Evolutionary conservation across 1,139 yeast species (phyloP).

Genomic region (Fermentozyma sake): DNA sequence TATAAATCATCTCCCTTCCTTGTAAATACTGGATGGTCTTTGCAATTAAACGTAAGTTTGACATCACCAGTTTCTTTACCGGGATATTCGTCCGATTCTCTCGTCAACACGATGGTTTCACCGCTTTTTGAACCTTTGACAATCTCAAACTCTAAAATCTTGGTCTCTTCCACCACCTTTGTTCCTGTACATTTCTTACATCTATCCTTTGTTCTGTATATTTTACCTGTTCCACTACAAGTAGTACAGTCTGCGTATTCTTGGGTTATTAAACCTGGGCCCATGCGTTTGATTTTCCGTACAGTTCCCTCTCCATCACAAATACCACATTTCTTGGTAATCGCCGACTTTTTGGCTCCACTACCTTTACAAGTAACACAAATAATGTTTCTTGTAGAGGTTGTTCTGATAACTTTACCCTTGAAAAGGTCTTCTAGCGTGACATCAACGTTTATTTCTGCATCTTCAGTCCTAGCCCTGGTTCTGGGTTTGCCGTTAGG

Average conservation of each 20-base stretch:
- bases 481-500: slow-evolving; percentile 31
- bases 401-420: slow-evolving; percentile 76
- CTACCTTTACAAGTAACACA: slow-evolving; percentile 72
- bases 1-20: slow-evolving; percentile 65
- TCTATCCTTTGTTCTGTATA: slow-evolving; percentile 59
- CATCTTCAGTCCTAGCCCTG: slow-evolving; percentile 55
- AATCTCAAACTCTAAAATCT: slow-evolving; percentile 73
- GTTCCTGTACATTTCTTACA: slow-evolving; percentile 77
- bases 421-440: slow-evolving; percentile 72
- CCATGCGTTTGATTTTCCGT: slow-evolving; percentile 59
- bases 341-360: slow-evolving; percentile 66
- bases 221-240: slow-evolving; percentile 72
- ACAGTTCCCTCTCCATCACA: slow-evolving; percentile 75
- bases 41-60: slow-evolving; percentile 53
- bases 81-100: slow-evolving; percentile 76
- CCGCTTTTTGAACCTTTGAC: slow-evolving; percentile 66
- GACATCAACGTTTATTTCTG: slow-evolving; percentile 57
- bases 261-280: slow-evolving; percentile 72
- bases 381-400: slow-evolving; percentile 66
- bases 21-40: slow-evolving; percentile 42
- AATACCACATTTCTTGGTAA: slow-evolving; percentile 49
- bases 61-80: slow-evolving; percentile 81
- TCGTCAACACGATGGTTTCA: slow-evolving; percentile 55
- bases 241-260: slow-evolving; percentile 59
- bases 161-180: slow-evolving; percentile 60